These are phyloP conservation scores for Cladosporium oxysporum DNA, from an alignment of 2,329 filamentous ascomycete species.

Conservation along the genomic window DNA sequence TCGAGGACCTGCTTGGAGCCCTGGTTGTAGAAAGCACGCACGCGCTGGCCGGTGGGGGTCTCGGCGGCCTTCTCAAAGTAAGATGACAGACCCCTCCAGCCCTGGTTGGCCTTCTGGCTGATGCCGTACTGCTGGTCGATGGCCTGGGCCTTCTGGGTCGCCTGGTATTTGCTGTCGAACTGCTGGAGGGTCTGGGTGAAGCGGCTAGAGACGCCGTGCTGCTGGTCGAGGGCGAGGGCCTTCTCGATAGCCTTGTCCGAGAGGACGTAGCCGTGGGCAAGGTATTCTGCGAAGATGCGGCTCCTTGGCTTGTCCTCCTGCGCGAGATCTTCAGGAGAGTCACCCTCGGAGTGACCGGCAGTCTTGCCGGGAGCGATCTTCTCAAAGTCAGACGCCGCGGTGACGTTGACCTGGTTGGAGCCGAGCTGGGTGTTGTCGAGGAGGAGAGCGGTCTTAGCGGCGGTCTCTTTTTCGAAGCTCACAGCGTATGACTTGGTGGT, in stretches of 20 bases:
- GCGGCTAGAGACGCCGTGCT: constrained; percentile 79
- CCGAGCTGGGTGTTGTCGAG: constrained; percentile 96
- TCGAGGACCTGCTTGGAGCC: constrained; percentile 88
- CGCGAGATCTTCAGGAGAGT: constrained; percentile 69
- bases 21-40: constrained; percentile 84
- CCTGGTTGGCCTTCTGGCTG: constrained; percentile 67
- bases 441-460: constrained; percentile 93
- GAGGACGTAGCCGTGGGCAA: constrained; percentile 89
- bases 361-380: constrained; percentile 63
- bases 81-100: constrained; percentile 69
- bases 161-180: constrained; percentile 85
- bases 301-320: constrained; percentile 97
- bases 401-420: constrained; percentile 72
- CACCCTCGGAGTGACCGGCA: constrained; percentile 54
- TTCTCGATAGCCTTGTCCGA: constrained; percentile 75
- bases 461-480: constrained; percentile 94
- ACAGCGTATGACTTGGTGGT: constrained; percentile 83
- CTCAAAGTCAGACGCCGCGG: constrained; percentile 67
- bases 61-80: constrained; percentile 94
- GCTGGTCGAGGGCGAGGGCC: constrained; percentile 83
- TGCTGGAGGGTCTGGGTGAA: constrained; percentile 76
- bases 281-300: constrained; percentile 92
- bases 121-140: constrained; percentile 85
- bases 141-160: constrained; percentile 79
- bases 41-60: constrained; percentile 83